Evolutionary conservation across 768 basidiomycete genomes (phyloP).

Genomic region (Lentinula edodes): DNA sequence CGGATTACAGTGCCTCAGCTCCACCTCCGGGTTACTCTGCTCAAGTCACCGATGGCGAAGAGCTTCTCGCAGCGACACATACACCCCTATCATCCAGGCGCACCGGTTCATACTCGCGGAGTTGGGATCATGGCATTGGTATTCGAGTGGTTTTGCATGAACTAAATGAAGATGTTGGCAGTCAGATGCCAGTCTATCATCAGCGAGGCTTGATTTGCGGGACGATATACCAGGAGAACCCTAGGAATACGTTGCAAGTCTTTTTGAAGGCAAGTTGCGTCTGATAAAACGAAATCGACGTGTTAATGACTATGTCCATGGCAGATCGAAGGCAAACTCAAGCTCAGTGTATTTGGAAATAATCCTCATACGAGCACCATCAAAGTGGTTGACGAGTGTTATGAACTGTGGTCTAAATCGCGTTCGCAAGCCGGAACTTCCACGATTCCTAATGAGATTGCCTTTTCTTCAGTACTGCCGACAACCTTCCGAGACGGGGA

Average conservation of each 20-base stretch:
- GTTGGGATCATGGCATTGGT: background rate
- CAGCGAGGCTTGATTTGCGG: background rate
- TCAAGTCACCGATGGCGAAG: background rate
- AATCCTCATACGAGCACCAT: background rate
- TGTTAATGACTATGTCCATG: background rate
- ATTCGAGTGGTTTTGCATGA: background rate
- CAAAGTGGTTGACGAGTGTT: constrained; percentile 1
- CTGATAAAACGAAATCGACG: background rate
- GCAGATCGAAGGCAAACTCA: constrained; percentile 2
- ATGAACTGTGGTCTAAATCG: background rate
- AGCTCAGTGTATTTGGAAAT: background rate
- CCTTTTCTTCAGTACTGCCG: background rate
- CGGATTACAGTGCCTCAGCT: background rate
- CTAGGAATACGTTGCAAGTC: background rate
- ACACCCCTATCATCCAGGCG: background rate
- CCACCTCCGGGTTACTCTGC: background rate
- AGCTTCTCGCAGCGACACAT: background rate
- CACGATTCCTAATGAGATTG: background rate
- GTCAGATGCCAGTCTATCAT: background rate
- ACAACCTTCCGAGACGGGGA: background rate
- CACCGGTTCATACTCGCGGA: background rate
- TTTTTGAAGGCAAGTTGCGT: background rate
- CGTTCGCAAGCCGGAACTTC: background rate
- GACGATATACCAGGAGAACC: background rate
- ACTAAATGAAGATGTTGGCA: background rate